These are phyloP conservation scores for Sordariomycetes sp. DNA, from an alignment of 2,329 filamentous ascomycete genomes.

Conservation along the genomic window DNA sequence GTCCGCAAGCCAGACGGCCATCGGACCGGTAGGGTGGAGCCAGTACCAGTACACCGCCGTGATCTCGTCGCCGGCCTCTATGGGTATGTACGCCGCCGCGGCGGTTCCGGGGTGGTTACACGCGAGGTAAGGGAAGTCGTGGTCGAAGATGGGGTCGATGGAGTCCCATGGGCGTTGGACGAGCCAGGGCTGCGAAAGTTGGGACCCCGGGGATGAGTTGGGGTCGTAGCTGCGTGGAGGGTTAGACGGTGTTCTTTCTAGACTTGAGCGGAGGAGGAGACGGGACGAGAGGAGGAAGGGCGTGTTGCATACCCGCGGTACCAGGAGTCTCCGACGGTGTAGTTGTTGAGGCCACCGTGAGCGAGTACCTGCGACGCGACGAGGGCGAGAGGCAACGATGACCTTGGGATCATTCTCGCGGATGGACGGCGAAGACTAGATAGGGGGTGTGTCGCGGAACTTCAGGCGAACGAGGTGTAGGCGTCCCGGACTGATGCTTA, in stretches of 20 bases:
- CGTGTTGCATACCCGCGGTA: conserved; percentile 2
- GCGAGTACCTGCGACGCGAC: not conserved
- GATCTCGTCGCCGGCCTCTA: conserved; percentile 30
- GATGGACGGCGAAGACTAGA: not conserved
- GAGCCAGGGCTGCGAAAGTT: conserved; percentile 1
- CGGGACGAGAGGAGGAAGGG: not conserved
- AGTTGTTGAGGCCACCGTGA: conserved; percentile 4
- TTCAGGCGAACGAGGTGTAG: no score
- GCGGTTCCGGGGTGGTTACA: conserved; percentile 29
- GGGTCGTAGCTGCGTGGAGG: conserved; percentile 1
- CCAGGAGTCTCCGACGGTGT: conserved; percentile 4
- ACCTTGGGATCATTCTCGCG: not conserved
- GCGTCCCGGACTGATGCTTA: no score
- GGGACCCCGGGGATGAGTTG: not conserved
- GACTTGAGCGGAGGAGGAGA: not conserved
- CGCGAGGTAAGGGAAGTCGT: conserved; percentile 22
- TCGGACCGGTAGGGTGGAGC: conserved; percentile 35
- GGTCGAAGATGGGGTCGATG: conserved; percentile 31
- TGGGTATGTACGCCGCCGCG: conserved; percentile 22
- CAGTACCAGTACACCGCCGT: conserved; percentile 35
- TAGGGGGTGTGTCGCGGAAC: not conserved
- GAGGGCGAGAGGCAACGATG: not conserved
- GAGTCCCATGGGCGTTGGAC: conserved; percentile 10
- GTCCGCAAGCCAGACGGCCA: conserved; percentile 37
- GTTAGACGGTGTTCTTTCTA: not conserved